Conservation (phyloP, 2,329 filamentous ascomycete genomes). For the Colletotrichum tamarilloi region DNA sequence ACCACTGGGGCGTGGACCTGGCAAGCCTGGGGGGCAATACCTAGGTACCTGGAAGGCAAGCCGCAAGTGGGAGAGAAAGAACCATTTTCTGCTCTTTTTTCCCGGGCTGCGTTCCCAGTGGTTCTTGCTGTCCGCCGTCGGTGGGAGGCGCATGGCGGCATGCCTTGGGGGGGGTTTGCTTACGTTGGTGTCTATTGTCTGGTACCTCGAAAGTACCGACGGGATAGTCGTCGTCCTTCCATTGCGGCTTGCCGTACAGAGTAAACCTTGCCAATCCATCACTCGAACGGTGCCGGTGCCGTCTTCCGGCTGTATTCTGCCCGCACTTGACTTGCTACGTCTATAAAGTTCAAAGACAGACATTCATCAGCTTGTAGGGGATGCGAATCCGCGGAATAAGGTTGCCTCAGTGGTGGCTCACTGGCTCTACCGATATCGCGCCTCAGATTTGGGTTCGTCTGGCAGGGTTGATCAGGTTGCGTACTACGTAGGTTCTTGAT, state of each 20-base stretch:
- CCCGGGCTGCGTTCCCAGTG: conserved; percentile 14
- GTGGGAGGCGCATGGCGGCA: conserved; percentile 20
- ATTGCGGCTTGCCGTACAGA: neutral
- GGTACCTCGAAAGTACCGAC: neutral
- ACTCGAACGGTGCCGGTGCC: neutral
- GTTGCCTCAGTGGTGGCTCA: conserved; percentile 9
- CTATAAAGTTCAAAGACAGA: neutral
- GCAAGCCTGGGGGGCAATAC: neutral
- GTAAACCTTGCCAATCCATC: neutral
- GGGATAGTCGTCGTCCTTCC: neutral
- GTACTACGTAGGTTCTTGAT: neutral
- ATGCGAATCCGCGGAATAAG: neutral
- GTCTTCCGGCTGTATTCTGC: neutral
- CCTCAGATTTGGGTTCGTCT: conserved; percentile 1
- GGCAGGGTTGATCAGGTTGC: neutral
- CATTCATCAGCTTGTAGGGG: neutral
- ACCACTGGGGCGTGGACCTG: neutral
- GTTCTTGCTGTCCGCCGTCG: neutral
- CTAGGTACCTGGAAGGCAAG: neutral
- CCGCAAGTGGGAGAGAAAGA: neutral
- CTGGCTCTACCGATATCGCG: neutral
- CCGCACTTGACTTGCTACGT: neutral
- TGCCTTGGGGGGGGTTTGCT: conserved; percentile 8
- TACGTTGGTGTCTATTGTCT: neutral
- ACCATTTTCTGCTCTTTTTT: conserved; percentile 6